Conservation (phyloP, 2,329 filamentous ascomycete genomes). For the Aspergillus transmontanensis region DNA sequence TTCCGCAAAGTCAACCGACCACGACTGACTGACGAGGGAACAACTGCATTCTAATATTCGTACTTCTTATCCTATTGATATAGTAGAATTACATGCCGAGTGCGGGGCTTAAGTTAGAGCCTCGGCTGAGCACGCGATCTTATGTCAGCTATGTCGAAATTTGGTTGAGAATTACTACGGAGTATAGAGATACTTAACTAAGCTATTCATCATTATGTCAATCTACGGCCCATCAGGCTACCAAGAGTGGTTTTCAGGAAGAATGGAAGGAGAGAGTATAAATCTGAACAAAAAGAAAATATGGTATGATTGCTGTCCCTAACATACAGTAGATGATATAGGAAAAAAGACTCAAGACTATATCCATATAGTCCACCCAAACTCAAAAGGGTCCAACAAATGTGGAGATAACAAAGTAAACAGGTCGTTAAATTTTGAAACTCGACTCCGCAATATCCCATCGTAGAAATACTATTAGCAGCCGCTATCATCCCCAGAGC, state of each 20-base stretch:
- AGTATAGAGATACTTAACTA: no score
- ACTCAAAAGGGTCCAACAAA: constrained; percentile 28
- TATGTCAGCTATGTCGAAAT: constrained; percentile 2
- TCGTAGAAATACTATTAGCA: constrained; percentile 31
- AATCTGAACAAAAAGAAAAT: constrained; percentile 30
- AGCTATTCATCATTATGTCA: no score
- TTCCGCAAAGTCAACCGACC: background rate
- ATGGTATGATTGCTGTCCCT: constrained; percentile 41
- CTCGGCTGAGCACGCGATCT: constrained; percentile 3
- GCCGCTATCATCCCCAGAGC: constrained; percentile 16
- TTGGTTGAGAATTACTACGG: no score
- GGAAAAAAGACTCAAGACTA: constrained; percentile 37
- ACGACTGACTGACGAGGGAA: background rate
- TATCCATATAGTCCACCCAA: constrained; percentile 44
- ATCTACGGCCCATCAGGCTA: background rate
- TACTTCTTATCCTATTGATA: background rate
- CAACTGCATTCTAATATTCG: background rate
- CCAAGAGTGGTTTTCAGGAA: background rate
- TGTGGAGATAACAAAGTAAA: constrained; percentile 31
- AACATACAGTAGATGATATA: constrained; percentile 38
- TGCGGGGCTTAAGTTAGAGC: background rate
- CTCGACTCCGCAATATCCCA: constrained; percentile 35
- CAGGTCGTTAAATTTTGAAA: constrained; percentile 39
- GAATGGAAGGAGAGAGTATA: background rate
- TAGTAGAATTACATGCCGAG: background rate